These are phyloP conservation scores for Manihot esculenta DNA, from an alignment of 441 rosid genomes.

Conservation along the genomic window DNA sequence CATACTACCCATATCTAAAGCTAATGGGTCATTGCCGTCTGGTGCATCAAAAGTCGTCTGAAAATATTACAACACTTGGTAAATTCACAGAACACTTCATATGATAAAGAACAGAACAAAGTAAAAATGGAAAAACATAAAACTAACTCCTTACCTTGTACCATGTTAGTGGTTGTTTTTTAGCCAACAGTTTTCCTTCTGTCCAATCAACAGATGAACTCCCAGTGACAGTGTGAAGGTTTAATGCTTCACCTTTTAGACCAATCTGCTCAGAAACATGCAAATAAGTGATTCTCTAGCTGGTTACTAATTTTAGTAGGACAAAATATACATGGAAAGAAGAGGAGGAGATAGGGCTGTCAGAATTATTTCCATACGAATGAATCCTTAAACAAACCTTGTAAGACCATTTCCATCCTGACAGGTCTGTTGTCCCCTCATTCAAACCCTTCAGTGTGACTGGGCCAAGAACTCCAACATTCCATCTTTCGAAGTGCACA, in stretches of 20 bases:
- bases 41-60: constrained; percentile 89
- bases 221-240: constrained; percentile 78
- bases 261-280: constrained; percentile 41
- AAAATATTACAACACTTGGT: not conserved
- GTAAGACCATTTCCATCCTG: constrained; percentile 94
- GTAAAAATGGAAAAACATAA: not conserved
- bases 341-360: too few species aligned
- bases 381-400: constrained; percentile 46
- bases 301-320: not conserved
- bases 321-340: not conserved
- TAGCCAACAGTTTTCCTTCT: constrained; percentile 57
- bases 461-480: constrained; percentile 92
- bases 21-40: constrained; percentile 71
- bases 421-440: constrained; percentile 68
- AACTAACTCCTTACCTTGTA: constrained; percentile 56
- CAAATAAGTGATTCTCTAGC: not conserved
- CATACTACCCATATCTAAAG: constrained; percentile 92
- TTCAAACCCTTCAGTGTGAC: constrained; percentile 70
- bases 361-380: too few species aligned
- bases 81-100: not conserved
- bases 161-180: constrained; percentile 89
- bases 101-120: not conserved
- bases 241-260: constrained; percentile 78
- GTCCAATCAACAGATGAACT: constrained; percentile 87
- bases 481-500: constrained; percentile 92